A percentile compares a stretch with the other conserved stretches of the same genome.
Evolutionary conservation across 164 flowering plant species (phyloP).

Genomic region (Vitis riparia): DNA sequence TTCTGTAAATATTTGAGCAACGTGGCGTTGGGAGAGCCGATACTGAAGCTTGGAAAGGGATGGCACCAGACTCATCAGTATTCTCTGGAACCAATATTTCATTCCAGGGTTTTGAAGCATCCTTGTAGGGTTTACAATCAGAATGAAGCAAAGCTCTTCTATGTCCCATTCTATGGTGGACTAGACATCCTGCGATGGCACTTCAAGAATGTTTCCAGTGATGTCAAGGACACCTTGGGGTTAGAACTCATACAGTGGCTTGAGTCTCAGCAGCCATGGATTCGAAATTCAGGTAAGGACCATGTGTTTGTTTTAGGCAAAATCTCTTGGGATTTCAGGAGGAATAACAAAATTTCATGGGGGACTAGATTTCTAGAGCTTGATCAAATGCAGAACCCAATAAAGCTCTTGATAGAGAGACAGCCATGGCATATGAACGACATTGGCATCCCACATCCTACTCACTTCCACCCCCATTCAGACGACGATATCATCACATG

Average conservation of each 20-base stretch:
- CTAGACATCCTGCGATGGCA: slow-evolving; percentile 70
- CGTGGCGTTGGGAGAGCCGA: slow-evolving; percentile 53
- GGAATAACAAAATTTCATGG: slow-evolving; percentile 37
- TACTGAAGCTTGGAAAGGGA: slow-evolving; percentile 50
- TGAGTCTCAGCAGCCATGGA: slow-evolving; percentile 44
- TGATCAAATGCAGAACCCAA: slow-evolving; percentile 59
- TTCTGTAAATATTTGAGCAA: slow-evolving; percentile 57
- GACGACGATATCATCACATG: slow-evolving; percentile 57
- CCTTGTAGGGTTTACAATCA: slow-evolving; percentile 63
- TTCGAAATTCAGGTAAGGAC: slow-evolving; percentile 52
- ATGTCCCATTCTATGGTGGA: slow-evolving; percentile 82
- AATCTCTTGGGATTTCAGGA: slow-evolving; percentile 82
- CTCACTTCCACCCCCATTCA: slow-evolving; percentile 71
- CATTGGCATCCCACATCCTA: slow-evolving; percentile 78
- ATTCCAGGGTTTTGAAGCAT: slow-evolving; percentile 57
- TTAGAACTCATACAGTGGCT: slow-evolving; percentile 70
- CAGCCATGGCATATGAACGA: slow-evolving; percentile 79
- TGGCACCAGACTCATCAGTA: slow-evolving; percentile 83
- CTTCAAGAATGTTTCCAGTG: slow-evolving; percentile 51
- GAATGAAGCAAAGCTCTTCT: slow-evolving; percentile 66
- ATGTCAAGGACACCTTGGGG: slow-evolving; percentile 51
- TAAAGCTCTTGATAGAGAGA: slow-evolving; percentile 70
- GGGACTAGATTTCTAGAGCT: slow-evolving; percentile 60
- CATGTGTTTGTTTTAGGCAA: slow-evolving; percentile 81
- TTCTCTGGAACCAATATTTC: slow-evolving; percentile 71